These are phyloP conservation scores for Aureobasidium uvarum DNA, from an alignment of 2,329 filamentous ascomycete genomes.

Conservation along the genomic window DNA sequence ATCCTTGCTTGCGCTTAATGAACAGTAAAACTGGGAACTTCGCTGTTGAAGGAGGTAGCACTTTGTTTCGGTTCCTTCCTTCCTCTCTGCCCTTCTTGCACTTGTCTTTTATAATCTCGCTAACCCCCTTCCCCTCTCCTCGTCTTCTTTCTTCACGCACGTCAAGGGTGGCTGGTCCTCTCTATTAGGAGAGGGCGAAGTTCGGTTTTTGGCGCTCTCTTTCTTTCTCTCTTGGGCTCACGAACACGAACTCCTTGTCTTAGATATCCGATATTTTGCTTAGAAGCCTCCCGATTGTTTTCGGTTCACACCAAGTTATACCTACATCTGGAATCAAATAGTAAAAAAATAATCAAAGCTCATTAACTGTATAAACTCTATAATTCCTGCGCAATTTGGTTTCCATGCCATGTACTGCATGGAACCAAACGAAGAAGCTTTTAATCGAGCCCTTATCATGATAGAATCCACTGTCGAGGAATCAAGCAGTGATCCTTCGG, in stretches of 20 bases:
- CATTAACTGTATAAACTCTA: background rate
- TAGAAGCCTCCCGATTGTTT: background rate
- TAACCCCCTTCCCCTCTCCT: background rate
- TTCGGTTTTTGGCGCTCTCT: background rate
- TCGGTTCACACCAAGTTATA: background rate
- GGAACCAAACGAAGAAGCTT: background rate
- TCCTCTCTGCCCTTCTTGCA: background rate
- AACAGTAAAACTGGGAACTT: background rate
- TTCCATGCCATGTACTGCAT: background rate
- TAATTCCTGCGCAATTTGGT: background rate
- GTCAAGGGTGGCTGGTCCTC: background rate
- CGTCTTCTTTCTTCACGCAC: background rate
- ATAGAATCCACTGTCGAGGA: background rate
- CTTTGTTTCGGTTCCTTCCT: background rate
- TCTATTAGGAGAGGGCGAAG: background rate
- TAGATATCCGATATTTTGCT: constrained; percentile 15
- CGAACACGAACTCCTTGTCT: background rate
- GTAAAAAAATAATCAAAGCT: background rate
- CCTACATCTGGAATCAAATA: background rate
- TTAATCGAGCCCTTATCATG: background rate
- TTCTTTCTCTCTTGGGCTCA: background rate
- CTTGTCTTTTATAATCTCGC: background rate
- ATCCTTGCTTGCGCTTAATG: background rate
- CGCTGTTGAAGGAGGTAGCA: background rate
- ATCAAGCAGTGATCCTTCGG: background rate